Evolutionary conservation across 2,329 filamentous ascomycete species (phyloP), one percentile per base, ranked within the genome.

Genomic region (Botrytis squamosa): DNA sequence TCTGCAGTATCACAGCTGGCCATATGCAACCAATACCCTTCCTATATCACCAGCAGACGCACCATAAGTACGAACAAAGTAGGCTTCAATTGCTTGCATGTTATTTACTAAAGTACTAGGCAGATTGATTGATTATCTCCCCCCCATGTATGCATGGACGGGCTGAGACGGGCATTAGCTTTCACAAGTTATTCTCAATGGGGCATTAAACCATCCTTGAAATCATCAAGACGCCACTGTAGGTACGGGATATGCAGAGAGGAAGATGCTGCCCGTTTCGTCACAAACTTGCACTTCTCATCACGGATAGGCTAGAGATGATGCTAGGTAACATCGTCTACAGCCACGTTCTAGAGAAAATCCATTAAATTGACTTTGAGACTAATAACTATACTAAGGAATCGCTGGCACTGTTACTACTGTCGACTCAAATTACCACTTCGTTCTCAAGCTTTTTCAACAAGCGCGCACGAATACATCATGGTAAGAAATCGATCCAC

Each of bases 11-110:
- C 25, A 8, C 59, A 40, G 33, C 59, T 62, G 38, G 36, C 59
- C 36, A 40, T 0, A 62, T 62, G 59, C 25, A 62, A 62, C 59
- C 33, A 40, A n/a, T 4, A 62, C 22, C 36, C 25, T 16, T 20
- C 59, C 25, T 7, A 55, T 29, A 55, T 55, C 52, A 55, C 52
- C 25, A 16, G 29, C 9, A 25, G 22, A 22, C 46, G 46, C 22
- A 52, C 52, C 25, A 55, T 29, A 16, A n/a, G 52, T 16, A 29
- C 25, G 5, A 16, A 62, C 52, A 8, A n/a, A 62, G 38, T 38
- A 62, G 36, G 59, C 36, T 62, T 62, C 59, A 62, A 40, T 62
- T 40, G 59, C 59, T 62, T 62, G 59, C 59, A 62, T 52, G 49
- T 14, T 52, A 22, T 62, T 25, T 7, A 38, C 33, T 25, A n/a